A percentile compares a stretch with the other conserved stretches of the same genome.
These are phyloP conservation scores for Crithidia mellificae DNA, from an alignment of 208 protist species.

Conservation along the genomic window DNA sequence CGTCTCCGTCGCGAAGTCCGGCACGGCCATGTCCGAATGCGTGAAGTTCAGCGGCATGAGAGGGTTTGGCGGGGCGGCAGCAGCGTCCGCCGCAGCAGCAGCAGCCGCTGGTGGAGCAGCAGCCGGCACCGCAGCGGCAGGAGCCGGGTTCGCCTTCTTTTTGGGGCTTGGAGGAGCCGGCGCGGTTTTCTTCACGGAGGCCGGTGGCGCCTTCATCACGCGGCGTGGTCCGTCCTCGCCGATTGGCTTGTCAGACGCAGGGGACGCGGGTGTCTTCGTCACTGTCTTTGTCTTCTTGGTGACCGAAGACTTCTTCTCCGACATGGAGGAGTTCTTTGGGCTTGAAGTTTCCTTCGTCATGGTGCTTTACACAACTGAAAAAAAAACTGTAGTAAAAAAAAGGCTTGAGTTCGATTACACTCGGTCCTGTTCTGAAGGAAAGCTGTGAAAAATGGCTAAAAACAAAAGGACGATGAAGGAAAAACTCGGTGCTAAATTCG, in stretches of 20 bases:
- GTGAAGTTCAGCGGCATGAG: constrained; percentile 2
- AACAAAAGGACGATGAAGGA: not conserved
- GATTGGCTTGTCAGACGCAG: not conserved
- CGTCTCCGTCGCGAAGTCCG: constrained; percentile 11
- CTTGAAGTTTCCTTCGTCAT: not conserved
- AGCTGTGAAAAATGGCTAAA: not conserved
- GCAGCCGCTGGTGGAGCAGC: not conserved
- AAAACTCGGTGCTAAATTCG: not conserved
- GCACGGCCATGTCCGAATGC: constrained; percentile 4
- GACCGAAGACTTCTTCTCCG: not conserved
- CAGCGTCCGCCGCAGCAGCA: not conserved
- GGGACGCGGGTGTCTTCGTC: not conserved
- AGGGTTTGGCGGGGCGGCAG: not conserved
- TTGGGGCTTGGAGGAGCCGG: not conserved
- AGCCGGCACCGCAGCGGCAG: not conserved
- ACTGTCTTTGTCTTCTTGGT: not conserved
- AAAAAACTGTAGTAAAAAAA: too few relatives aligned
- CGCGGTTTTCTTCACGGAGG: not conserved
- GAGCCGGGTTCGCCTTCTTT: not conserved
- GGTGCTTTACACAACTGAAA: too few relatives aligned
- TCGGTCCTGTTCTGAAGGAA: too few relatives aligned
- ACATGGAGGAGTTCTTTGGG: not conserved
- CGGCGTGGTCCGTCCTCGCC: not conserved
- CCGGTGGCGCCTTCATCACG: not conserved
- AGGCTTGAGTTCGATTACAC: too few relatives aligned